These are phyloP conservation scores for Suhomyces panamericanus DNA, from an alignment of 1,139 yeast species.

Conservation along the genomic window DNA sequence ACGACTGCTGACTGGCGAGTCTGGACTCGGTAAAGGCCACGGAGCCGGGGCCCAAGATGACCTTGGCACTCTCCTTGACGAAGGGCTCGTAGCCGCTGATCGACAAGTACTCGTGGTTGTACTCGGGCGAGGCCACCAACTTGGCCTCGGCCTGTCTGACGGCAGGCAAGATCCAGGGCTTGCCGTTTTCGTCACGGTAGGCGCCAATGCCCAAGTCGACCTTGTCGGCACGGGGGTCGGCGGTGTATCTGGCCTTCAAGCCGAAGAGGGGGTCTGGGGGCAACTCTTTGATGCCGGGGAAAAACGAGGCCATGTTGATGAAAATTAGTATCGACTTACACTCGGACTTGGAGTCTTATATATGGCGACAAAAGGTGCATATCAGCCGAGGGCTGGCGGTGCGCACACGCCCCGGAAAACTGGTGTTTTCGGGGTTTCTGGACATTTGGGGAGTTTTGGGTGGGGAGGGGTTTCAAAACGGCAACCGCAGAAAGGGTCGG, in stretches of 20 bases:
- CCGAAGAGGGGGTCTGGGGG: conserved; percentile 86
- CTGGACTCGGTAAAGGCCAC: conserved; percentile 53
- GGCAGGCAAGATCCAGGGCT: conserved; percentile 92
- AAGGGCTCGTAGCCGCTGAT: conserved; percentile 77
- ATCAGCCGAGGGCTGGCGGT: conserved; percentile 6
- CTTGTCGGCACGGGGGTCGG: conserved; percentile 66
- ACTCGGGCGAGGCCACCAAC: conserved; percentile 49
- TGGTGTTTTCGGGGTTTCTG: not conserved
- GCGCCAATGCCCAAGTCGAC: conserved; percentile 96
- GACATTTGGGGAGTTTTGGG: not conserved
- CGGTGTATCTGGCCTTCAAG: conserved; percentile 69
- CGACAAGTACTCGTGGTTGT: conserved; percentile 90
- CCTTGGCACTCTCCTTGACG: conserved; percentile 71
- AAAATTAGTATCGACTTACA: not conserved
- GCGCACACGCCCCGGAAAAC: conserved; percentile 2
- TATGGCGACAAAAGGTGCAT: not conserved
- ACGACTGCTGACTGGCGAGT: conserved; percentile 77
- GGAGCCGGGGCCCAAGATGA: conserved; percentile 70
- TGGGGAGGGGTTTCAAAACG: not conserved
- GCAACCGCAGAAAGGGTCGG: conserved; percentile 3
- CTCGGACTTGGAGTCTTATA: conserved; percentile 1
- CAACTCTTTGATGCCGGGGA: conserved; percentile 53
- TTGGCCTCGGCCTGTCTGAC: conserved; percentile 72
- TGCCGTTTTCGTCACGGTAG: conserved; percentile 87
- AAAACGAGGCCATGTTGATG: conserved; percentile 35